Conservation (phyloP, 768 basidiomycete genomes). For the Mycena pura region DNA sequence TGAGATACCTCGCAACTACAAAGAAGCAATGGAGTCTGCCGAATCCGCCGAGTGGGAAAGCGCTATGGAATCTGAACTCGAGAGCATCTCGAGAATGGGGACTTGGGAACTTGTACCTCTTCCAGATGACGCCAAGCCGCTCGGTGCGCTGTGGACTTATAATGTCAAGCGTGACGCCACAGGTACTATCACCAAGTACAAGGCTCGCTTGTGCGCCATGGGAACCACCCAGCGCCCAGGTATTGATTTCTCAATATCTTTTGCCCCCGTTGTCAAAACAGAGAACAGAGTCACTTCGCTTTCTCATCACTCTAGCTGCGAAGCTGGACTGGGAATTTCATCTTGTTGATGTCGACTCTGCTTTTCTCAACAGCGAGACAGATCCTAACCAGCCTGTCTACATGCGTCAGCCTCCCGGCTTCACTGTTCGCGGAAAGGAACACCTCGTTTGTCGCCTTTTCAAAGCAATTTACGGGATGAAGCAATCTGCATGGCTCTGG, state of each 20-base stretch:
- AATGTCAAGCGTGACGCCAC: constrained; percentile 40
- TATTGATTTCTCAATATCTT: constrained; percentile 45
- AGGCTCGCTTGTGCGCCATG: constrained; percentile 47
- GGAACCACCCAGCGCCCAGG: constrained; percentile 46
- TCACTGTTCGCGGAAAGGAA: neutral
- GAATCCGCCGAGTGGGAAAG: constrained; percentile 34
- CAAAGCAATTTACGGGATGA: constrained; percentile 44
- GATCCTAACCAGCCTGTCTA: constrained; percentile 38
- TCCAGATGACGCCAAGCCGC: constrained; percentile 33
- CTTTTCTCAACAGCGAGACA: constrained; percentile 39
- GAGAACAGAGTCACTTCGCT: constrained; percentile 24
- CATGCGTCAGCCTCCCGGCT: constrained; percentile 40
- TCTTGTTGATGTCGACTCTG: constrained; percentile 39
- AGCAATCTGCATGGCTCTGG: constrained; percentile 43
- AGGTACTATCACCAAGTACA: constrained; percentile 41
- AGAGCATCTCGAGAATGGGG: constrained; percentile 23
- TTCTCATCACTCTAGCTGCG: constrained; percentile 37
- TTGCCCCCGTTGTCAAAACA: constrained; percentile 35
- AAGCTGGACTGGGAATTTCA: constrained; percentile 35
- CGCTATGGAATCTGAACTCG: constrained; percentile 30
- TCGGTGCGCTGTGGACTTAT: constrained; percentile 47
- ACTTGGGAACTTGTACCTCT: constrained; percentile 35
- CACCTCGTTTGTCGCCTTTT: constrained; percentile 30
- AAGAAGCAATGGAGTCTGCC: constrained; percentile 31
- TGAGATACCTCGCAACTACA: constrained; percentile 3